Conservation (phyloP, 2,329 filamentous ascomycete species). For the Fusarium algeriense region DNA sequence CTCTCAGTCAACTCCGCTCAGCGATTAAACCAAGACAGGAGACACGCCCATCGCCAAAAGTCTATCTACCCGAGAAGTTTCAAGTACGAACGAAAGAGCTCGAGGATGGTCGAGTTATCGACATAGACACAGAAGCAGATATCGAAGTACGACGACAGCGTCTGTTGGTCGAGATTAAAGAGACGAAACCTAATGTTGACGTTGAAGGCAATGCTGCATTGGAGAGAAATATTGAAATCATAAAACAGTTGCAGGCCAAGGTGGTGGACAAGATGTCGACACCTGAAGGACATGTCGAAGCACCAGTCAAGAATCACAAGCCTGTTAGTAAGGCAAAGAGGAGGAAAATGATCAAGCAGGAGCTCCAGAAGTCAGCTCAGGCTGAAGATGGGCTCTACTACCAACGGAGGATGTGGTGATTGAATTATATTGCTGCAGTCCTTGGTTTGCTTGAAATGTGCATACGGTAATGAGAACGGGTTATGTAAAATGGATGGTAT, state of each 20-base stretch:
- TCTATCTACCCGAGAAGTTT: conserved; percentile 65
- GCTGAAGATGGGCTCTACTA: conserved; percentile 63
- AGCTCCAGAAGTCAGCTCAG: conserved; percentile 63
- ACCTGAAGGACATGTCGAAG: conserved; percentile 52
- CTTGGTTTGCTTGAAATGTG: background rate
- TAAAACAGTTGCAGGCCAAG: conserved; percentile 51
- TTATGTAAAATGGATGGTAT: background rate
- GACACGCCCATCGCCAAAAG: conserved; percentile 60
- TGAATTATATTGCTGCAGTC: background rate
- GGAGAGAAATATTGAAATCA: conserved; percentile 49
- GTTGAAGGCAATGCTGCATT: conserved; percentile 30
- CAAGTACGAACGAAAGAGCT: conserved; percentile 60
- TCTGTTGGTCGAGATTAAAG: conserved; percentile 53
- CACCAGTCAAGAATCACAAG: conserved; percentile 56
- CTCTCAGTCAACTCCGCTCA: conserved; percentile 79
- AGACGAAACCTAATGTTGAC: conserved; percentile 46
- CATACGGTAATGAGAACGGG: conserved; percentile 26
- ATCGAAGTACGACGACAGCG: conserved; percentile 46
- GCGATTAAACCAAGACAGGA: conserved; percentile 68
- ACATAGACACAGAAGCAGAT: conserved; percentile 54
- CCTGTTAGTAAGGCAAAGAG: conserved; percentile 66
- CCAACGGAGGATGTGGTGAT: conserved; percentile 66
- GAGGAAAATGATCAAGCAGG: conserved; percentile 69
- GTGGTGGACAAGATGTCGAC: conserved; percentile 51
- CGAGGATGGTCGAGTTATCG: conserved; percentile 59